These are phyloP conservation scores for Barbatosphaeria neglecta DNA, from an alignment of 495 filamentous ascomycete species.

Conservation along the genomic window DNA sequence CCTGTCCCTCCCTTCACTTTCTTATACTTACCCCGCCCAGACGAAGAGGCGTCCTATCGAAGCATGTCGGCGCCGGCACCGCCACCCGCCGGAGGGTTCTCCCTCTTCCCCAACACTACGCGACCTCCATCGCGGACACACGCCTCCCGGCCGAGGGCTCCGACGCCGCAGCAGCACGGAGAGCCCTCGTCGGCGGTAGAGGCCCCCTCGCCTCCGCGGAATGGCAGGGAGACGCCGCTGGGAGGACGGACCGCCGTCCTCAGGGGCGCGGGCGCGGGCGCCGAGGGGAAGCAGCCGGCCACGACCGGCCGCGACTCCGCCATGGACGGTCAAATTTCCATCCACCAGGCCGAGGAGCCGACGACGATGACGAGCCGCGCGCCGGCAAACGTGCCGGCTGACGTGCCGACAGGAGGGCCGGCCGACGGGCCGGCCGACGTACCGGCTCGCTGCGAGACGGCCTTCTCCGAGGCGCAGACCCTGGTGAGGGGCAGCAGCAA, in stretches of 20 bases:
- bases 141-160: slow-evolving; percentile 20
- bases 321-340: slow-evolving; percentile 17
- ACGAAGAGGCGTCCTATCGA: not conserved
- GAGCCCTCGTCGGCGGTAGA: slow-evolving; percentile 19
- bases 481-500: slow-evolving; percentile 35
- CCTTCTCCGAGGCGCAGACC: slow-evolving; percentile 39
- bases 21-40: too few species aligned
- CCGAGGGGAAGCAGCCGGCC: slow-evolving; percentile 15
- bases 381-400: slow-evolving; percentile 1
- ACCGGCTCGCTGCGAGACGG: slow-evolving; percentile 31
- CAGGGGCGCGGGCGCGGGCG: too few species aligned
- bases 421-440: slow-evolving; percentile 24
- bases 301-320: slow-evolving; percentile 21
- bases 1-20: too few species aligned
- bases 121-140: slow-evolving; percentile 25
- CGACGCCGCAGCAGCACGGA: slow-evolving; percentile 21
- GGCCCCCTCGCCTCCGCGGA: slow-evolving; percentile 14
- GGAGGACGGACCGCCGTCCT: slow-evolving; percentile 16
- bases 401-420: too few species aligned
- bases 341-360: slow-evolving; percentile 16
- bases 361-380: slow-evolving; percentile 24
- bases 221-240: slow-evolving; percentile 22
- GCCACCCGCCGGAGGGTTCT: slow-evolving; percentile 32
- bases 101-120: slow-evolving; percentile 37
- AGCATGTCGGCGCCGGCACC: slow-evolving; percentile 24